phyloP scores from a whole-genome alignment of 192 early-diverging fungal species.

The Gamsiella multidivaricata region DNA sequence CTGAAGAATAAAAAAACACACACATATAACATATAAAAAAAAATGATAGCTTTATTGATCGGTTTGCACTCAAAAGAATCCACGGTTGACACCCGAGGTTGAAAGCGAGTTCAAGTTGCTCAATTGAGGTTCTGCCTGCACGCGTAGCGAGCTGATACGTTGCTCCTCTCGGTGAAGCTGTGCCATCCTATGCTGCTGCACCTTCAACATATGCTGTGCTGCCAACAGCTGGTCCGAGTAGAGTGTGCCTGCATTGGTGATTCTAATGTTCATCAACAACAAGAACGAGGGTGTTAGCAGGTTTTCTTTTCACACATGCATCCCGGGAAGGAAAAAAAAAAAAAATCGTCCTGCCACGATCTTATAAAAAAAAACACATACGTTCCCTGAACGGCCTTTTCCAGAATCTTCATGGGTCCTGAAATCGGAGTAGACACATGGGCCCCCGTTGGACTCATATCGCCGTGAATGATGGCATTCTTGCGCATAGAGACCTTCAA shows the following conservation, averaged over 20 bases:
- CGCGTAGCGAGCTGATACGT: constrained; percentile 28
- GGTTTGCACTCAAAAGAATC: constrained; percentile 40
- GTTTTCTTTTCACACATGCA: not conserved
- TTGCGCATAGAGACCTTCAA: constrained; percentile 35
- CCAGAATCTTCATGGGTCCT: constrained; percentile 49
- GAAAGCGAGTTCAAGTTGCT: constrained; percentile 26
- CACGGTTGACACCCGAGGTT: constrained; percentile 16
- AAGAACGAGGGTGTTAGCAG: not conserved
- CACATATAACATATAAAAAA: not conserved
- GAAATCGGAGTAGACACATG: constrained; percentile 25
- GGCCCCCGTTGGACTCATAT: not conserved
- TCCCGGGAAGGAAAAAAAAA: not conserved
- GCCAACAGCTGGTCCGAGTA: constrained; percentile 49
- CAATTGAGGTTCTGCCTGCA: constrained; percentile 27
- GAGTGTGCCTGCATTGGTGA: constrained; percentile 39
- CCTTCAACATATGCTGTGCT: constrained; percentile 43
- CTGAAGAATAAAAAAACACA: not conserved
- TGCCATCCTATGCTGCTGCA: constrained; percentile 49
- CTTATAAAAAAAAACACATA: constrained; percentile 27
- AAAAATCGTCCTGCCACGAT: not conserved
- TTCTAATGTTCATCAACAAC: constrained; percentile 6
- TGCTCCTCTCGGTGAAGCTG: constrained; percentile 43
- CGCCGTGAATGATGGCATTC: constrained; percentile 35
- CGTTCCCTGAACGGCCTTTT: constrained; percentile 50
- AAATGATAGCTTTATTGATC: not conserved